phyloP scores from a whole-genome alignment of 2,329 filamentous ascomycete species.

The Zasmidium citrigriseum region DNA sequence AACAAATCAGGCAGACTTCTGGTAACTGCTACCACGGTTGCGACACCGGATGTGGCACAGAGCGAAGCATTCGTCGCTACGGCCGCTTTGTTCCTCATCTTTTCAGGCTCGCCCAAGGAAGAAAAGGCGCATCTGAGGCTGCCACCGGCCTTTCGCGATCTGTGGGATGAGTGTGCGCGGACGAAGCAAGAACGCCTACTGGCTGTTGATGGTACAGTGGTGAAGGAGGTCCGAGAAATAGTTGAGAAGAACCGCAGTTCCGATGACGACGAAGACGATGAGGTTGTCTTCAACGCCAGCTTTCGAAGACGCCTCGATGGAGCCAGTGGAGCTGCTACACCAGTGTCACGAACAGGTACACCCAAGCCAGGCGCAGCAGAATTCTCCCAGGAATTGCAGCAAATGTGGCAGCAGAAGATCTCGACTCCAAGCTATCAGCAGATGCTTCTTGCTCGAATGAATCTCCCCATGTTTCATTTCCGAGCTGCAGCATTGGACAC shows the following conservation, averaged over 20 bases:
- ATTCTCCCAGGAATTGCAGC: slow-evolving; percentile 45
- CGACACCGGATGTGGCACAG: slow-evolving; percentile 74
- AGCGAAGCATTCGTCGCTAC: slow-evolving; percentile 87
- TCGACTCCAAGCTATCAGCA: slow-evolving; percentile 63
- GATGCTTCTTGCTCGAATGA: slow-evolving; percentile 78
- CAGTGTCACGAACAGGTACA: slow-evolving; percentile 25
- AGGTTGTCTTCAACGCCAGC: slow-evolving; percentile 71
- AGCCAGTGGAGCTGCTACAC: slow-evolving; percentile 35
- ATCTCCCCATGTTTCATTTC: slow-evolving; percentile 88
- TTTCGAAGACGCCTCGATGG: slow-evolving; percentile 45
- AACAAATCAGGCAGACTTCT: slow-evolving; percentile 52
- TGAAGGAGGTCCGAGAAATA: slow-evolving; percentile 69
- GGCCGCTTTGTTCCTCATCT: slow-evolving; percentile 77
- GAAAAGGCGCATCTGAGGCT: slow-evolving; percentile 81
- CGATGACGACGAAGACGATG: slow-evolving; percentile 48
- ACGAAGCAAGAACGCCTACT: slow-evolving; percentile 71
- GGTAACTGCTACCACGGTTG: slow-evolving; percentile 73
- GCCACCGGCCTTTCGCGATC: slow-evolving; percentile 77
- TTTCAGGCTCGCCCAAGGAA: slow-evolving; percentile 75
- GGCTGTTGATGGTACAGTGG: slow-evolving; percentile 65
- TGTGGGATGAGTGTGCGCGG: slow-evolving; percentile 78
- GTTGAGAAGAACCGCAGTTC: slow-evolving; percentile 59
- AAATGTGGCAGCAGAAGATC: slow-evolving; percentile 55
- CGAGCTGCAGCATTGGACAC: slow-evolving; percentile 74
- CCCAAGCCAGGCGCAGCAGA: slow-evolving; percentile 12